phyloP scores from a whole-genome alignment of 2,329 filamentous ascomycete genomes.

The Diaporthe helianthi region DNA sequence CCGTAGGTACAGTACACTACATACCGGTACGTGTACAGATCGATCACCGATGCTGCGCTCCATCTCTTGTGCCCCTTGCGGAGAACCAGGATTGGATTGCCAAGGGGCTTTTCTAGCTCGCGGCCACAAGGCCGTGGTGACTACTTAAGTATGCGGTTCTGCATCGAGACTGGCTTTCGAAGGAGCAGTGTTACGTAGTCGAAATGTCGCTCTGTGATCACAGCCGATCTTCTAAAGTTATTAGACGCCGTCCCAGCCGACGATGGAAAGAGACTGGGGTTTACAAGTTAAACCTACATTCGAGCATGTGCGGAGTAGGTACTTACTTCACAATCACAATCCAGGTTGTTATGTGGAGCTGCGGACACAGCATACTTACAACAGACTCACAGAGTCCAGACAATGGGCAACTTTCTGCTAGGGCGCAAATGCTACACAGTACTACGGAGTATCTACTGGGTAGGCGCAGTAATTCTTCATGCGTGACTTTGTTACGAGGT shows the following conservation, averaged over 20 bases:
- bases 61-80: neutral
- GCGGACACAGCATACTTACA: neutral
- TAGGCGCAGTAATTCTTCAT: too few relatives aligned
- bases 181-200: neutral
- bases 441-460: too few relatives aligned
- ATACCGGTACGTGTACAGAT: too few relatives aligned
- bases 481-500: too few relatives aligned
- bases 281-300: neutral
- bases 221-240: too few relatives aligned
- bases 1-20: too few relatives aligned
- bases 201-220: neutral
- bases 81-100: neutral
- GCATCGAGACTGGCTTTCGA: conserved; percentile 3
- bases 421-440: too few relatives aligned
- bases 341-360: neutral
- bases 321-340: neutral
- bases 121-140: too few relatives aligned
- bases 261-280: neutral
- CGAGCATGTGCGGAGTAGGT: too few relatives aligned
- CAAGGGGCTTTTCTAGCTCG: neutral
- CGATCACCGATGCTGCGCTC: neutral
- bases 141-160: neutral
- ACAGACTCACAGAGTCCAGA: neutral
- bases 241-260: neutral
- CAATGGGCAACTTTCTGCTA: neutral